A percentile compares a stretch with the other conserved stretches of the same genome.
These are phyloP conservation scores for Xerocomus spinulosus DNA, from an alignment of 768 basidiomycete genomes.

Conservation along the genomic window DNA sequence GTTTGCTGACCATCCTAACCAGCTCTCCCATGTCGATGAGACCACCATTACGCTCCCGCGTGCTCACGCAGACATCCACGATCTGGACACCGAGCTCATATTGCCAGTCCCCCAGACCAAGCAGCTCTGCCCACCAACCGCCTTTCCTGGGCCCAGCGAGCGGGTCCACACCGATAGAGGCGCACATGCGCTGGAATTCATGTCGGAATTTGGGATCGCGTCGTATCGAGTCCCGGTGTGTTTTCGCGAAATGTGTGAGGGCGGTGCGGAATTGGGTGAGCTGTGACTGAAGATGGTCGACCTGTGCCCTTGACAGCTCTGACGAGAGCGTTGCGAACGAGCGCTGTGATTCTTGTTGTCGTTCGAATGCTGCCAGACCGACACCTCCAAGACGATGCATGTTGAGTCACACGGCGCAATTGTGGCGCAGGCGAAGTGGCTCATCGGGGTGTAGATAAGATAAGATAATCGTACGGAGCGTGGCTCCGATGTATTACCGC, in stretches of 20 bases:
- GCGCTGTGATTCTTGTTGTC: slow-evolving; percentile 75
- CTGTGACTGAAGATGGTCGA: slow-evolving; percentile 75
- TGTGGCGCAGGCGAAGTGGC: too few relatives aligned
- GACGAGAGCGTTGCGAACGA: slow-evolving; percentile 81
- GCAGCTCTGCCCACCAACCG: slow-evolving; percentile 89
- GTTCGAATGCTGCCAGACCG: slow-evolving; percentile 84
- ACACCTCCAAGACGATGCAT: slow-evolving; percentile 80
- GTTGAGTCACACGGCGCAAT: too few relatives aligned
- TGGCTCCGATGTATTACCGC: not conserved
- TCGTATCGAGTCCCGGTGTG: slow-evolving; percentile 81
- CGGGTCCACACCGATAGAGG: slow-evolving; percentile 91
- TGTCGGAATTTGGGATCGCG: slow-evolving; percentile 82
- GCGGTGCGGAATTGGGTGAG: slow-evolving; percentile 80
- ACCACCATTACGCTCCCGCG: slow-evolving; percentile 86
- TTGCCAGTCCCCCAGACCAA: slow-evolving; percentile 90
- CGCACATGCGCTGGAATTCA: slow-evolving; percentile 95
- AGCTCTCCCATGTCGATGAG: slow-evolving; percentile 87
- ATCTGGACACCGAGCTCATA: slow-evolving; percentile 95
- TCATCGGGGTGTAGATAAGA: too few relatives aligned
- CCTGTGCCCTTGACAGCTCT: slow-evolving; percentile 69
- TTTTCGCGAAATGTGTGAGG: slow-evolving; percentile 72
- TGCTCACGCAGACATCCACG: slow-evolving; percentile 87
- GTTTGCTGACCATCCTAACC: slow-evolving; percentile 67
- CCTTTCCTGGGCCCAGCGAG: slow-evolving; percentile 80
- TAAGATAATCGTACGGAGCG: not conserved